These are phyloP conservation scores for Dichomitus squalens DNA, from an alignment of 1,284 basidiomycete genomes.

Conservation along the genomic window DNA sequence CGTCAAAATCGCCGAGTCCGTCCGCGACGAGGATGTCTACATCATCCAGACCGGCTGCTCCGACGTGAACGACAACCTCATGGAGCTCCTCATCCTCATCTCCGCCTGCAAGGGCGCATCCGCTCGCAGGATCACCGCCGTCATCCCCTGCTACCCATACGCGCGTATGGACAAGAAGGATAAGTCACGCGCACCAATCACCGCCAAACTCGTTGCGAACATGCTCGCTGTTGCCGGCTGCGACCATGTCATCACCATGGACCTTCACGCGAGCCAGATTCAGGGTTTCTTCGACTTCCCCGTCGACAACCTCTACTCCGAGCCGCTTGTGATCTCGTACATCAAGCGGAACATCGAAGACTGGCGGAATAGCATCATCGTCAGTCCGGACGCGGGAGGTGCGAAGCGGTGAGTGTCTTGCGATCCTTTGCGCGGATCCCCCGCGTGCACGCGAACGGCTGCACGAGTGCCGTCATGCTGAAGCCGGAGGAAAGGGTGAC, in stretches of 20 bases:
- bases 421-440: neutral
- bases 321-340: slow-evolving; percentile 86
- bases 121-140: slow-evolving; percentile 95
- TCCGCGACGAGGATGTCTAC: slow-evolving; percentile 97
- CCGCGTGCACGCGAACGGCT: neutral
- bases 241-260: slow-evolving; percentile 99
- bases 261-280: slow-evolving; percentile 97
- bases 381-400: slow-evolving; percentile 97
- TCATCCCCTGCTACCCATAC: slow-evolving; percentile 98
- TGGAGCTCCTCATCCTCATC: slow-evolving; percentile 91
- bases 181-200: slow-evolving; percentile 94
- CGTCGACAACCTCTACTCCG: slow-evolving; percentile 94
- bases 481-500: slow-evolving; percentile 66
- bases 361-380: slow-evolving; percentile 92
- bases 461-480: slow-evolving; percentile 13
- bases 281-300: slow-evolving; percentile 99
- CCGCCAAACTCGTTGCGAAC: slow-evolving; percentile 97
- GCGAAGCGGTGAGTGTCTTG: slow-evolving; percentile 84
- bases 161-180: slow-evolving; percentile 99
- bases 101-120: slow-evolving; percentile 97
- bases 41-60: slow-evolving; percentile 87
- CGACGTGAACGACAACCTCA: slow-evolving; percentile 84
- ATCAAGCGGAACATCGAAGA: slow-evolving; percentile 88
- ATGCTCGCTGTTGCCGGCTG: slow-evolving; percentile 96
- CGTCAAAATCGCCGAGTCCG: slow-evolving; percentile 91